phyloP scores from a whole-genome alignment of 2,329 filamentous ascomycete genomes.

The Orbilia oligospora region DNA sequence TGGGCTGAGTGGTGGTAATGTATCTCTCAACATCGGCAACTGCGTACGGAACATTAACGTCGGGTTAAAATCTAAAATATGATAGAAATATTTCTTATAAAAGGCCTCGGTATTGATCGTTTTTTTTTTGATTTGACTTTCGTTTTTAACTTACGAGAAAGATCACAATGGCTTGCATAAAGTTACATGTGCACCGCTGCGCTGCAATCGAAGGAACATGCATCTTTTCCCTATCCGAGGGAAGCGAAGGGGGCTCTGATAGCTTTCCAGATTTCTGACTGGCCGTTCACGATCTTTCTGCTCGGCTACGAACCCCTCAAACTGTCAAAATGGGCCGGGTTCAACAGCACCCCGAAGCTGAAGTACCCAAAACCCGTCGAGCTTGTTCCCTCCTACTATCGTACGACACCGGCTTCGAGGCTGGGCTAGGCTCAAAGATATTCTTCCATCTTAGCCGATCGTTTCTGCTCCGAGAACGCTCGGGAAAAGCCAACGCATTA shows the following conservation, averaged over 20 bases:
- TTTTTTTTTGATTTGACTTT: no score
- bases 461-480: constrained; percentile 50
- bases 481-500: constrained; percentile 54
- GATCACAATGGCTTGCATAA: constrained; percentile 48
- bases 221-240: constrained; percentile 33
- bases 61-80: constrained; percentile 16
- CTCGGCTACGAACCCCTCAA: constrained; percentile 55
- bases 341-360: constrained; percentile 31
- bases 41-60: constrained; percentile 12
- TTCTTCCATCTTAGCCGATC: constrained; percentile 50
- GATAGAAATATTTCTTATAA: constrained; percentile 23
- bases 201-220: constrained; percentile 25
- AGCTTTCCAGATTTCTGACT: constrained; percentile 21
- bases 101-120: constrained; percentile 14
- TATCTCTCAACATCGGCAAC: constrained; percentile 11
- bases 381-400: background rate
- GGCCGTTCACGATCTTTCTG: constrained; percentile 24
- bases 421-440: background rate
- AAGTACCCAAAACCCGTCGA: constrained; percentile 19
- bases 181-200: constrained; percentile 44
- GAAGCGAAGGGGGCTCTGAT: constrained; percentile 21
- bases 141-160: constrained; percentile 9
- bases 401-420: constrained; percentile 29
- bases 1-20: no score
- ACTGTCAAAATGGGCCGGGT: constrained; percentile 38